Conservation (phyloP, 2,329 filamentous ascomycete genomes). For the Fusarium annulatum region DNA sequence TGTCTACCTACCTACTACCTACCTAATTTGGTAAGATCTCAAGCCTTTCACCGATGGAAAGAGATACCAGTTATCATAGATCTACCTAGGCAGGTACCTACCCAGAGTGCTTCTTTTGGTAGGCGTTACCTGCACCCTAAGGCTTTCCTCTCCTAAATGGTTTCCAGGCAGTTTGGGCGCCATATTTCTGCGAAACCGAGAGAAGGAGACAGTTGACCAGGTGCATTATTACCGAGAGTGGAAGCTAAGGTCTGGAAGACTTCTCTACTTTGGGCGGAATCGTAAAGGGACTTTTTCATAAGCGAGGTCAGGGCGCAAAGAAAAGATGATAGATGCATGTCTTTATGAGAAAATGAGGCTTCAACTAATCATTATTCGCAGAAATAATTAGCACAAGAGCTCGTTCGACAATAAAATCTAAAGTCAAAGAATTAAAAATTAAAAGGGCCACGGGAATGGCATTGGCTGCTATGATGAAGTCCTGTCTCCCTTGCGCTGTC, state of each 20-base stretch:
- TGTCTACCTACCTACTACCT: no score
- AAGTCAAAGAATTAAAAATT: neutral
- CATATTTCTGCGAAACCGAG: neutral
- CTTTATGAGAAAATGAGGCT: neutral
- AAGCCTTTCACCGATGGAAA: no score
- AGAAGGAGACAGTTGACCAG: neutral
- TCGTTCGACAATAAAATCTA: neutral
- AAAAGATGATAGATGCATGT: neutral
- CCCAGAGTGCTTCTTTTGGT: no score
- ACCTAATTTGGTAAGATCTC: no score
- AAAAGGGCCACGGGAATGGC: slow-evolving; percentile 7
- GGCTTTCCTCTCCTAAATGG: no score
- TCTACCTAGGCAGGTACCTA: no score
- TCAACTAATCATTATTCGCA: neutral
- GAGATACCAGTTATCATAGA: no score
- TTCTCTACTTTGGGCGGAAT: slow-evolving; percentile 1
- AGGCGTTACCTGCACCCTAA: no score
- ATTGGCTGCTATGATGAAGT: slow-evolving; percentile 11
- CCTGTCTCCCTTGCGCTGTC: slow-evolving; percentile 6
- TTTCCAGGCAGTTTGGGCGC: neutral
- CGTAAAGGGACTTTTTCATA: neutral
- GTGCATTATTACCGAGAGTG: neutral
- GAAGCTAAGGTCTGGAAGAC: neutral
- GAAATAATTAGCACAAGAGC: neutral
- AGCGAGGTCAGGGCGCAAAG: neutral